A percentile compares a stretch with the other conserved stretches of the same genome.
Evolutionary conservation across 2,329 filamentous ascomycete species (phyloP).

Genomic region (Davidsoniella eucalypti): DNA sequence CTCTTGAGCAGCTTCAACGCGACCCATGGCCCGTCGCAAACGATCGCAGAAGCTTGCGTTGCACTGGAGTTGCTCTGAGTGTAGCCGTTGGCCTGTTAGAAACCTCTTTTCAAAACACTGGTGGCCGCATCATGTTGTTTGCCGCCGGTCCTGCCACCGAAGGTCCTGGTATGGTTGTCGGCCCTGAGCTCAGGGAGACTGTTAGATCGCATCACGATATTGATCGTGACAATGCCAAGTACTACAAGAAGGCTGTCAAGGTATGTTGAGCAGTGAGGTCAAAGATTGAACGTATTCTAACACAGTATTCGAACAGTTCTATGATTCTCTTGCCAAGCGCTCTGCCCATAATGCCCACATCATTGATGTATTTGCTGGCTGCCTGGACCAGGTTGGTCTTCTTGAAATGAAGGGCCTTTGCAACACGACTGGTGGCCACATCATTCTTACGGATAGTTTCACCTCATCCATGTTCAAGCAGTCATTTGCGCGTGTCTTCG

Average conservation of each 20-base stretch:
- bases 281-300: conserved; percentile 17
- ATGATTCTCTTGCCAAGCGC: conserved; percentile 83
- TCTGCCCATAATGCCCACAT: conserved; percentile 94
- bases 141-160: conserved; percentile 89
- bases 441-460: conserved; percentile 96
- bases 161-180: conserved; percentile 91
- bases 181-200: conserved; percentile 84
- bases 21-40: conserved; percentile 96
- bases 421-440: conserved; percentile 92
- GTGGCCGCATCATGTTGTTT: conserved; percentile 93
- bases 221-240: conserved; percentile 96
- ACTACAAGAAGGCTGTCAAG: conserved; percentile 98
- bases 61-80: conserved; percentile 89
- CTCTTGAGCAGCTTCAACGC: conserved; percentile 84
- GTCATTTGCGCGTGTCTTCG: conserved; percentile 91
- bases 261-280: conserved; percentile 26
- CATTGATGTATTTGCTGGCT: conserved; percentile 94
- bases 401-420: conserved; percentile 96
- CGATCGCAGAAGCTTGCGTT: conserved; percentile 77
- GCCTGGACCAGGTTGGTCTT: conserved; percentile 89
- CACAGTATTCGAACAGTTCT: conserved; percentile 45
- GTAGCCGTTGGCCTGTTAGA: conserved; percentile 87
- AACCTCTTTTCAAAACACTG: conserved; percentile 87
- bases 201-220: conserved; percentile 98
- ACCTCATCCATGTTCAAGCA: conserved; percentile 99